A percentile compares a stretch with the other conserved stretches of the same genome.
phyloP scores from a whole-genome alignment of 2,329 filamentous ascomycete genomes.

The Teratosphaeriaceae sp. region DNA sequence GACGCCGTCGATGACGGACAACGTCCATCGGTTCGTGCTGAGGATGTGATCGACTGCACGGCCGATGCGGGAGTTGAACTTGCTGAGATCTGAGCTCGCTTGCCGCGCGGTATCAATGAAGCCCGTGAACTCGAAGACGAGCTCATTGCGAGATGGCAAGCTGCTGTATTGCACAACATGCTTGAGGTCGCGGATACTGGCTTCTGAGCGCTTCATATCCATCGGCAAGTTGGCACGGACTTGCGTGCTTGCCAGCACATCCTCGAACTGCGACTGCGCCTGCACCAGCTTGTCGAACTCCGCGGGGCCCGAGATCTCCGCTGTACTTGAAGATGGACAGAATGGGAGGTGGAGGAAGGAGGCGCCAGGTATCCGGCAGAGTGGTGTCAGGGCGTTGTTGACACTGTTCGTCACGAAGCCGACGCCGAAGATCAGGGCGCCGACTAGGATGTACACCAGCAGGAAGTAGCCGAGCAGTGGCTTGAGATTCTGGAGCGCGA shows the following conservation, averaged over 20 bases:
- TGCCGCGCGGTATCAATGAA: slow-evolving; percentile 65
- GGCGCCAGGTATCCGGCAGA: slow-evolving; percentile 63
- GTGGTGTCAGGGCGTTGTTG: slow-evolving; percentile 56
- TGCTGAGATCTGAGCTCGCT: slow-evolving; percentile 60
- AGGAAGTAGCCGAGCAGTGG: slow-evolving; percentile 57
- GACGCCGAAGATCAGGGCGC: slow-evolving; percentile 52
- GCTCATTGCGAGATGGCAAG: slow-evolving; percentile 60
- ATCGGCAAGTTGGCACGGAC: slow-evolving; percentile 62
- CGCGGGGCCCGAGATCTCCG: slow-evolving; percentile 31
- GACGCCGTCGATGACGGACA: slow-evolving; percentile 60
- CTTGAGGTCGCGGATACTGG: slow-evolving; percentile 66
- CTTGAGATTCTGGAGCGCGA: slow-evolving; percentile 57
- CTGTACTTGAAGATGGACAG: slow-evolving; percentile 36
- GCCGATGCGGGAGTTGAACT: slow-evolving; percentile 71
- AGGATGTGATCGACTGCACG: slow-evolving; percentile 68
- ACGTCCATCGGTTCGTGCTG: slow-evolving; percentile 68
- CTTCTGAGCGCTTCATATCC: slow-evolving; percentile 73
- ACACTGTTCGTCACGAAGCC: slow-evolving; percentile 58
- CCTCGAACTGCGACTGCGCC: slow-evolving; percentile 69
- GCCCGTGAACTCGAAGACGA: slow-evolving; percentile 67
- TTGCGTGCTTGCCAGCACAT: slow-evolving; percentile 62
- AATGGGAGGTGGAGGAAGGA: slow-evolving; percentile 58
- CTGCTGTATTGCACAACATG: slow-evolving; percentile 65
- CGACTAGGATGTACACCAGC: slow-evolving; percentile 55
- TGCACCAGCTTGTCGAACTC: slow-evolving; percentile 71